Conservation (phyloP, 148 eudicot species). For the Rhododendron mucronatum region DNA sequence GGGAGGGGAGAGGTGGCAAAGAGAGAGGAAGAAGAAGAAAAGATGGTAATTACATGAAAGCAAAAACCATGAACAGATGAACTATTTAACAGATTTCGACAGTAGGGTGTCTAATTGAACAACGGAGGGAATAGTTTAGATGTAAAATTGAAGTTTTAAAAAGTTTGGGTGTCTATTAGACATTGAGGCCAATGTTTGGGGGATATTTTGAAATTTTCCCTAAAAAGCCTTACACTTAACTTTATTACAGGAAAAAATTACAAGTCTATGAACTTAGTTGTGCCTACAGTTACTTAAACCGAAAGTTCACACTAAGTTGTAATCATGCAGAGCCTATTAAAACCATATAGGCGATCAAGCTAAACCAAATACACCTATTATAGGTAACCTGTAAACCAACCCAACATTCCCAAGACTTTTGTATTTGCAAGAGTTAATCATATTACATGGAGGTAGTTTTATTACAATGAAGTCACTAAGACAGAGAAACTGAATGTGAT, state of each 20-base stretch:
- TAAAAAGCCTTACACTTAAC: not conserved
- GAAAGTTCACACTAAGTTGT: not conserved
- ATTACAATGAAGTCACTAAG: conserved; percentile 5
- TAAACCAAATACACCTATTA: not conserved
- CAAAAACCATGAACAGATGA: no score
- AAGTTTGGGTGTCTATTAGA: no score
- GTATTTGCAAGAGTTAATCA: not conserved
- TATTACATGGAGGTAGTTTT: not conserved
- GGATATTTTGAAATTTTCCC: no score
- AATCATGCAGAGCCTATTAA: not conserved
- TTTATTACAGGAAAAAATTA: not conserved
- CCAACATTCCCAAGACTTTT: not conserved
- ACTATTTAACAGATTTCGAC: no score
- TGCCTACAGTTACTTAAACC: not conserved
- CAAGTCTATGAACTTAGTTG: not conserved
- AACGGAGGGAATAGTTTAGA: no score
- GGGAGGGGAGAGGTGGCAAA: no score
- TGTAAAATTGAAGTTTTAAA: no score
- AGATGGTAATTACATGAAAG: no score
- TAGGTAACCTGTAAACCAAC: not conserved
- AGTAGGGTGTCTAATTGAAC: no score
- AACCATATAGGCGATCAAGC: not conserved
- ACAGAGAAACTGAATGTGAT: not conserved
- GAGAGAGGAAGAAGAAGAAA: no score
- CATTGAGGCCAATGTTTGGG: no score